Evolutionary conservation across 2,329 filamentous ascomycete species (phyloP).

Genomic region (Ophiostoma australiae): DNA sequence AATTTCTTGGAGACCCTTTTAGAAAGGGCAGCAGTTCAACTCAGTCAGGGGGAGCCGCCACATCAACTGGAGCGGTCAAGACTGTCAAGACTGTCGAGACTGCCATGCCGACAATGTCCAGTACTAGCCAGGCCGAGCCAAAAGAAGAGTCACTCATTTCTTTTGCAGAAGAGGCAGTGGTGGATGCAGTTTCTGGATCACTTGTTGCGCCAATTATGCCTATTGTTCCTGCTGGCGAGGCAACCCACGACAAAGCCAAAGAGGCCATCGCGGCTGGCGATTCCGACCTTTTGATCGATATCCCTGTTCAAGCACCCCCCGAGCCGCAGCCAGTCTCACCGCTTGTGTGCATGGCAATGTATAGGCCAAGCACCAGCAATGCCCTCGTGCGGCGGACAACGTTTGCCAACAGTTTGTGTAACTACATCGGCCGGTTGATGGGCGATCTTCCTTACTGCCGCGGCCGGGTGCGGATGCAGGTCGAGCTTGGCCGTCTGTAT

Average conservation of each 20-base stretch:
- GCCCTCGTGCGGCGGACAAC: constrained; percentile 19
- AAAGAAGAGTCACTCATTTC: neutral
- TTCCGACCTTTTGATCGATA: neutral
- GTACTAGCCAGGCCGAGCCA: neutral
- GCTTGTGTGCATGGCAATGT: neutral
- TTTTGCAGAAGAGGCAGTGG: neutral
- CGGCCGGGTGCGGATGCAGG: constrained; percentile 30
- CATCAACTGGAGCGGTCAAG: neutral
- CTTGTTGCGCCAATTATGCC: neutral
- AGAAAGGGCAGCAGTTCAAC: neutral
- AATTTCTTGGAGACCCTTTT: constrained; percentile 22
- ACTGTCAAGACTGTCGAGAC: neutral
- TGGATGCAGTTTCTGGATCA: neutral
- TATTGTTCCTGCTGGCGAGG: neutral
- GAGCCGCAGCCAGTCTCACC: neutral
- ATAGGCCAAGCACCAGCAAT: constrained; percentile 5
- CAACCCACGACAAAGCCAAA: neutral
- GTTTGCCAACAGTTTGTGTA: constrained; percentile 20
- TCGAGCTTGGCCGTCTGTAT: constrained; percentile 33
- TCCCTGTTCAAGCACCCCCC: neutral
- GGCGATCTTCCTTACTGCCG: constrained; percentile 26
- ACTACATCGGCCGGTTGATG: constrained; percentile 25
- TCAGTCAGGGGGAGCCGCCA: neutral
- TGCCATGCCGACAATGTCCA: neutral
- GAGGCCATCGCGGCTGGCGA: neutral